A percentile compares a stretch with the other conserved stretches of the same genome.
phyloP scores from a whole-genome alignment of 257 asterid species.

The Nicotiana attenuata region DNA sequence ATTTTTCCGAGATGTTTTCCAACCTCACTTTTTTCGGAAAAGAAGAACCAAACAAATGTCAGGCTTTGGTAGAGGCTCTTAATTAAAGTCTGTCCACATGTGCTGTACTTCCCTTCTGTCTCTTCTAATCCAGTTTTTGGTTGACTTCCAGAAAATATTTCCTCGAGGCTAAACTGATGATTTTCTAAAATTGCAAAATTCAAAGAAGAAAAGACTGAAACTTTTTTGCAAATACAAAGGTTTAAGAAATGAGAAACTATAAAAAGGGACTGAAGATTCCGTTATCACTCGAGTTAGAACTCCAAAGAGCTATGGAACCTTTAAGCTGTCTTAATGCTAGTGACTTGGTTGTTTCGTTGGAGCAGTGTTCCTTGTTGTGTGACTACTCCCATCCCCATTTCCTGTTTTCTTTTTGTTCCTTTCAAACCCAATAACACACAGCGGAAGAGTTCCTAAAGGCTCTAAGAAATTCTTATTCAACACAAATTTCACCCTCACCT shows the following conservation, averaged over 20 bases:
- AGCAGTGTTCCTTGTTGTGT: neutral
- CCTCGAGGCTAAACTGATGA: neutral
- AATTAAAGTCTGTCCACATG: neutral
- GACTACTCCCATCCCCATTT: neutral
- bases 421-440: neutral
- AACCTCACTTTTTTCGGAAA: neutral
- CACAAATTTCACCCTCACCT: neutral
- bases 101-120: neutral
- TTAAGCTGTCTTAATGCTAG: neutral
- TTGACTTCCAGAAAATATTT: neutral
- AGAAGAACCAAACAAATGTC: conserved; percentile 4
- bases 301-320: conserved; percentile 3
- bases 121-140: neutral
- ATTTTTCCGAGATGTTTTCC: no score
- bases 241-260: neutral
- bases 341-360: neutral
- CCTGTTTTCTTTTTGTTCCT: neutral
- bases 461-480: neutral
- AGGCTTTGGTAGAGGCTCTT: neutral
- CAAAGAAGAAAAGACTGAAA: conserved; percentile 1
- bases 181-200: neutral
- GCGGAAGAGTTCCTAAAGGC: neutral
- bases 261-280: neutral
- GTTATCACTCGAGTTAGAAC: neutral
- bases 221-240: neutral